These are phyloP conservation scores for Pythium biforme DNA, from an alignment of 352 stramenopile genomes.

Conservation along the genomic window DNA sequence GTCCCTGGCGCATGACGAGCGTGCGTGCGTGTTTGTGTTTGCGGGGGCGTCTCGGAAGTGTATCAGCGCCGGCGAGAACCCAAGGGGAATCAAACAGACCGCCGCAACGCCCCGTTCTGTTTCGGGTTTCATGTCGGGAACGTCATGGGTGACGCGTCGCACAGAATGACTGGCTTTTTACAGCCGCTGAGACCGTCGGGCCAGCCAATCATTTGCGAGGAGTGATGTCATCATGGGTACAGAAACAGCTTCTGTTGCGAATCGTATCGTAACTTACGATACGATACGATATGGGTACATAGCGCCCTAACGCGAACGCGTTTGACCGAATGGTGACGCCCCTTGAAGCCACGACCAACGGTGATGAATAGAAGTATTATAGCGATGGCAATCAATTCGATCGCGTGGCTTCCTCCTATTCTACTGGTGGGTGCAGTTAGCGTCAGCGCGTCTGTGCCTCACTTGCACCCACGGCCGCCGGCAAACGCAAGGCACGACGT, in stretches of 20 bases:
- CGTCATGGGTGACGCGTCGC: not conserved
- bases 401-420: too few species aligned
- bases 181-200: not conserved
- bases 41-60: not conserved
- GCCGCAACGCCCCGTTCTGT: not conserved
- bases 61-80: not conserved
- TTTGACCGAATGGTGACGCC: too few species aligned
- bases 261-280: constrained; percentile 3
- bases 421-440: too few species aligned
- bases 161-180: not conserved
- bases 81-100: not conserved
- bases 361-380: too few species aligned
- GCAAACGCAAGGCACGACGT: constrained; percentile 24
- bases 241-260: not conserved
- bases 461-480: not conserved
- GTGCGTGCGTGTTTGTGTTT: not conserved
- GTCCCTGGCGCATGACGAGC: not conserved
- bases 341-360: too few species aligned
- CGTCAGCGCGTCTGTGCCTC: too few species aligned
- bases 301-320: not conserved
- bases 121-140: not conserved
- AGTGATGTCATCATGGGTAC: constrained; percentile 7
- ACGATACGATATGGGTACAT: constrained; percentile 4
- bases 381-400: too few species aligned
- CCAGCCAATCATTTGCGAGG: constrained; percentile 4